Percentiles rank a stretch among this genome's conserved stretches.
These are phyloP conservation scores for Dactylellina parvicollis DNA, from an alignment of 2,329 filamentous ascomycete species.

Conservation along the genomic window DNA sequence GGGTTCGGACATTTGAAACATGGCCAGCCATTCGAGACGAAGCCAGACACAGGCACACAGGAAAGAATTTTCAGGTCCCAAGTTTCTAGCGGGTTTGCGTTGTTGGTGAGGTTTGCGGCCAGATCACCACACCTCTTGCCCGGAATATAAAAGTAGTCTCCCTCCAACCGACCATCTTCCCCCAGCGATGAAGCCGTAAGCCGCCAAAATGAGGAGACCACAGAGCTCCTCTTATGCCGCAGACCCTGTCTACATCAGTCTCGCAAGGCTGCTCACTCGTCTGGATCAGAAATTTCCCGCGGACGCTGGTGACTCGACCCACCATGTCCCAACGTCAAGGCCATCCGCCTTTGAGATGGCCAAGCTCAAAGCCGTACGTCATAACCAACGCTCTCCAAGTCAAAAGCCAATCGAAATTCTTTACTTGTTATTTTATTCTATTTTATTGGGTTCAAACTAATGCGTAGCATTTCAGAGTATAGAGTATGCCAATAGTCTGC, in stretches of 20 bases:
- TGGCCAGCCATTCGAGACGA: constrained; percentile 10
- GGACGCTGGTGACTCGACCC: constrained; percentile 4
- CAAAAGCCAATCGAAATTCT: neutral
- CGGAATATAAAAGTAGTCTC: constrained; percentile 30
- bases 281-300: constrained; percentile 50
- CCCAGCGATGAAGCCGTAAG: constrained; percentile 15
- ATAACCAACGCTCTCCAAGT: constrained; percentile 3
- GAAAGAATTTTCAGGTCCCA: neutral
- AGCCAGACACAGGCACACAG: constrained; percentile 13
- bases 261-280: constrained; percentile 45
- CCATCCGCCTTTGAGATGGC: constrained; percentile 53
- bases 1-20: constrained; percentile 14
- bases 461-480: constrained; percentile 29
- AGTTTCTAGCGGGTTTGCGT: constrained; percentile 24
- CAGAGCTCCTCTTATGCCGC: constrained; percentile 47
- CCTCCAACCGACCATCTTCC: constrained; percentile 3
- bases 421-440: neutral
- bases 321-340: constrained; percentile 26
- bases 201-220: constrained; percentile 36
- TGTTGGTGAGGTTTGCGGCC: constrained; percentile 42
- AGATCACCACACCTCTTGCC: constrained; percentile 45
- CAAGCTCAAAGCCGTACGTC: constrained; percentile 51
- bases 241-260: constrained; percentile 35
- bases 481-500: constrained; percentile 43
- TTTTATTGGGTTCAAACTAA: neutral